These are phyloP conservation scores for Sugiyamaella marilandica DNA, from an alignment of 805 yeast genomes.

Conservation along the genomic window DNA sequence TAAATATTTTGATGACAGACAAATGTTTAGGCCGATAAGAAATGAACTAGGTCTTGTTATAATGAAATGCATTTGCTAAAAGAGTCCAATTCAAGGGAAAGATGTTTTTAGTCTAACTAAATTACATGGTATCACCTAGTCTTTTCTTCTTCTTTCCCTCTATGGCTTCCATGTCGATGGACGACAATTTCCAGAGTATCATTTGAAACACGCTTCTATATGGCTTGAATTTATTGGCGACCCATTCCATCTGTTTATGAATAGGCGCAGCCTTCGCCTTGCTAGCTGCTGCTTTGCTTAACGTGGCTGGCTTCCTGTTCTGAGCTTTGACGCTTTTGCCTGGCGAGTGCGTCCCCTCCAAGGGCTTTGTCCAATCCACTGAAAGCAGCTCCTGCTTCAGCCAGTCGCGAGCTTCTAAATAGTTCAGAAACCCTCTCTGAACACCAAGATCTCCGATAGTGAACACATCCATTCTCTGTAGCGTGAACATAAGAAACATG, in stretches of 20 bases:
- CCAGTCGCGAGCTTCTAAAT: conserved; percentile 41
- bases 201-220: conserved; percentile 64
- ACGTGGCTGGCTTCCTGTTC: conserved; percentile 32
- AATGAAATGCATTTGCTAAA: neutral
- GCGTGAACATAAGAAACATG: conserved; percentile 74
- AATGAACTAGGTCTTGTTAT: neutral
- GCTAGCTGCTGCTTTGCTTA: conserved; percentile 34
- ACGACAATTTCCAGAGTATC: conserved; percentile 66
- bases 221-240: conserved; percentile 61
- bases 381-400: conserved; percentile 38
- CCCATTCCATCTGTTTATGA: conserved; percentile 53
- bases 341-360: conserved; percentile 24
- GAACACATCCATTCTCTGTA: conserved; percentile 64
- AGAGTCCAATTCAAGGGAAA: no score
- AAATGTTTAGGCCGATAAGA: no score
- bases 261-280: conserved; percentile 33
- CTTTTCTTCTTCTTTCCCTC: conserved; percentile 9
- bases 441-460: conserved; percentile 79
- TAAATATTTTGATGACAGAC: neutral
- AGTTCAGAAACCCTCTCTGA: conserved; percentile 71
- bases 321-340: conserved; percentile 34
- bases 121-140: neutral
- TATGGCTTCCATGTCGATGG: conserved; percentile 47
- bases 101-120: no score
- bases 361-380: conserved; percentile 24